Evolutionary conservation across 768 basidiomycete genomes (phyloP).

Genomic region (Russula ochroleuca): DNA sequence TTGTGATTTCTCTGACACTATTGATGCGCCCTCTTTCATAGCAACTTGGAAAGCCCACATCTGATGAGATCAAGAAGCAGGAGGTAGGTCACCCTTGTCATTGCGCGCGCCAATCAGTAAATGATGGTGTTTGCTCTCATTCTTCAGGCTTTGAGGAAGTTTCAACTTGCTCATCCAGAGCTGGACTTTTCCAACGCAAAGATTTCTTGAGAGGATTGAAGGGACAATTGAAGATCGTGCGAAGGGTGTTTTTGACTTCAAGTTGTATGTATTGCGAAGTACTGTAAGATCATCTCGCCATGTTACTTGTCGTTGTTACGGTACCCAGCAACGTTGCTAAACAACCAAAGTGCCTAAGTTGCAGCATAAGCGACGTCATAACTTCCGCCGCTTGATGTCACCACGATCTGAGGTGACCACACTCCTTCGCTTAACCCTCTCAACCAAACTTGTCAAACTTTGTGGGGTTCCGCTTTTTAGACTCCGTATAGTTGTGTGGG

Average conservation of each 20-base stretch:
- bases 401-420: slow-evolving; percentile 29
- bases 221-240: background rate
- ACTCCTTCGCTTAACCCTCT: slow-evolving; percentile 84
- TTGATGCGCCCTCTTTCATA: slow-evolving; percentile 34
- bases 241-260: background rate
- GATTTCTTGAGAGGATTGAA: slow-evolving; percentile 50
- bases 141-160: slow-evolving; percentile 73
- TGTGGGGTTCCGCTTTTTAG: slow-evolving; percentile 5
- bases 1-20: background rate
- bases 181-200: slow-evolving; percentile 92
- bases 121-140: slow-evolving; percentile 11
- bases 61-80: slow-evolving; percentile 89
- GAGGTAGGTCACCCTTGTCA: slow-evolving; percentile 47
- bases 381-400: slow-evolving; percentile 37
- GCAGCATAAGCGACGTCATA: slow-evolving; percentile 4
- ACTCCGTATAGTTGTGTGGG: background rate
- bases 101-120: background rate
- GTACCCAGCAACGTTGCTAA: background rate
- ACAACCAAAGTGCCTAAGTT: background rate
- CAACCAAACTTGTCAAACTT: slow-evolving; percentile 64
- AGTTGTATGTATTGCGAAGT: slow-evolving; percentile 4
- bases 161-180: slow-evolving; percentile 87
- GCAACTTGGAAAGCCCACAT: slow-evolving; percentile 96
- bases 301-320: slow-evolving; percentile 4
- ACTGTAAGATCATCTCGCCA: slow-evolving; percentile 1